Evolutionary conservation across 2,329 filamentous ascomycete species (phyloP).

Genomic region (Aspergillus sp.): DNA sequence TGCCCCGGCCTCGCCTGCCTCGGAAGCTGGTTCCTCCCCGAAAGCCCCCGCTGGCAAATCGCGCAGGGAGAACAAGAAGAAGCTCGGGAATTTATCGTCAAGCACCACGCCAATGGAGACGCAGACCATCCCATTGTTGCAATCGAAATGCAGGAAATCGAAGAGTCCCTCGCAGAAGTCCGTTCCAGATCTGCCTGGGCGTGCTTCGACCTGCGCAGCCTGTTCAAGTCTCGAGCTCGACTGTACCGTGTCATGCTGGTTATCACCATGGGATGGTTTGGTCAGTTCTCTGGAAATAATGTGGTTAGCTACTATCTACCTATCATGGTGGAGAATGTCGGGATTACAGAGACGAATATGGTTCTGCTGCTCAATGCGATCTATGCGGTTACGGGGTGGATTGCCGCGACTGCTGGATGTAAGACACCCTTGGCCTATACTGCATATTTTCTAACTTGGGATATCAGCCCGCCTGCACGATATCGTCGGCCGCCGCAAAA

Average conservation of each 20-base stretch:
- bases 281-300: slow-evolving; percentile 7
- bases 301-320: slow-evolving; percentile 9
- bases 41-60: slow-evolving; percentile 10
- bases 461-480: slow-evolving; percentile 3
- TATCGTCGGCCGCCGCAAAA: slow-evolving; percentile 8
- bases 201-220: slow-evolving; percentile 9
- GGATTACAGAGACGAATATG: slow-evolving; percentile 6
- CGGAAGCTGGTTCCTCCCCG: slow-evolving; percentile 5
- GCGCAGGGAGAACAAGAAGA: slow-evolving; percentile 8
- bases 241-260: slow-evolving; percentile 9
- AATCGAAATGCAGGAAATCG: slow-evolving; percentile 12
- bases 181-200: background rate
- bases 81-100: slow-evolving; percentile 2
- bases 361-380: slow-evolving; percentile 8
- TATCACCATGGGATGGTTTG: slow-evolving; percentile 4
- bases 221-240: slow-evolving; percentile 11
- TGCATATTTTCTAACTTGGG: background rate
- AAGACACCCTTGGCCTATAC: background rate
- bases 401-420: slow-evolving; percentile 6
- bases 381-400: slow-evolving; percentile 9
- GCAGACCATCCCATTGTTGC: slow-evolving; percentile 4
- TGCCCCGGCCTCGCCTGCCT: slow-evolving; percentile 4
- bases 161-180: slow-evolving; percentile 4
- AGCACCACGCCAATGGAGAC: slow-evolving; percentile 11
- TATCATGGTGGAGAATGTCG: slow-evolving; percentile 6